Base-by-base conservation (phyloP, 805 yeast species). In the Hemisphaericaspora nanyangensis region DNA sequence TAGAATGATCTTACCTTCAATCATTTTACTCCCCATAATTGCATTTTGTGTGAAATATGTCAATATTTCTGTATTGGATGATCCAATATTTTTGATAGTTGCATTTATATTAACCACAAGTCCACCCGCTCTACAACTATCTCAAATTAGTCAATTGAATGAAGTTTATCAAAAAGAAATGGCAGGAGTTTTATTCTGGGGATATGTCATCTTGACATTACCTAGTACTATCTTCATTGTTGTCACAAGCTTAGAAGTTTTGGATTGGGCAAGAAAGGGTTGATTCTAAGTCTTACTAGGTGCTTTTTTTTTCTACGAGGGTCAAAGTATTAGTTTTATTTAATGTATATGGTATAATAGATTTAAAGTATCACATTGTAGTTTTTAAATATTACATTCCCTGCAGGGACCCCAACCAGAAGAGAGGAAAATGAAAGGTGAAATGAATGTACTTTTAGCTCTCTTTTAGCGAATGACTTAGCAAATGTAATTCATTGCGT, bases 141-240 rank as follows among this genome's bases (percentile, higher is more conserved):
- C 89, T 17, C 95, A 85, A 55, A 85, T 85, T 45, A 82, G 88
- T 39, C 91, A 83, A 54, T 65, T 85, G 50, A 85, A 85, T 56
- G 82, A 79, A 48, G 68, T 84, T 33, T 85, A 76, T 58, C 90
- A 85, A 55, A 80, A 76, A 52, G 95, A 85, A 58, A 85, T 85
- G 91, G 82, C 86, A 0, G 87, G 87, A 20, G 84, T 85, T 13
- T 64, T 85, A 46, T 85, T 85, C 47, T 85, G 90, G 85, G 91
- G 93, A 5, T 85, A 85, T 49, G 91, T 78, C 13, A 72, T 85
- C 2, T 61, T 85, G 47, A 82, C 90, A 12, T 66, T 85, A 39
- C 95, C 95, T 0, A 80, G 85, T 4, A 82, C 91, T 20, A 85
- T 85, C 25, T 60, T 75, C 30, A 80, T 82, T 39, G 91, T 85